phyloP scores from a whole-genome alignment of 495 filamentous ascomycete genomes.

The Chaetomium fimeti region DNA sequence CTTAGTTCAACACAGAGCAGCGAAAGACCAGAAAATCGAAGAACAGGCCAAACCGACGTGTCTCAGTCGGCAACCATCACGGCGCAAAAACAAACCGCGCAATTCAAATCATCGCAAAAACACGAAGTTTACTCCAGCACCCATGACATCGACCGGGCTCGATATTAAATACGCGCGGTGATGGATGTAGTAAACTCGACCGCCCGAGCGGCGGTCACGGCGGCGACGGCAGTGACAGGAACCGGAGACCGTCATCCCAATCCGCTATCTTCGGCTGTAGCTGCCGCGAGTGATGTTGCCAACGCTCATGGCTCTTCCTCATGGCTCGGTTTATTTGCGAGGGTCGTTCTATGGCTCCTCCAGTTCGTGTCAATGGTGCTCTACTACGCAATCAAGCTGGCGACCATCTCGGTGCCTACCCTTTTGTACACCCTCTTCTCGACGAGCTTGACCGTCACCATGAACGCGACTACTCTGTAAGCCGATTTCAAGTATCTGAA shows the following conservation, averaged over 20 bases:
- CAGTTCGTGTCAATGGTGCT: slow-evolving; percentile 69
- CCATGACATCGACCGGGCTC: slow-evolving; percentile 1
- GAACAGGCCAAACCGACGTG: neutral
- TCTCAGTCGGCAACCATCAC: neutral
- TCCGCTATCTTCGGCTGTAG: slow-evolving; percentile 37
- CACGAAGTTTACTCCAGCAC: neutral
- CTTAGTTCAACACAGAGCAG: neutral
- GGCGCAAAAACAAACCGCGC: slow-evolving; percentile 1
- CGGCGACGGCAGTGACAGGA: slow-evolving; percentile 6
- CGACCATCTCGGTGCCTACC: slow-evolving; percentile 83
- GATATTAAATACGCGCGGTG: neutral
- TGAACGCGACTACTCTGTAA: slow-evolving; percentile 96
- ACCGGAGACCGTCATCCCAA: slow-evolving; percentile 21
- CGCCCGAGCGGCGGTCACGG: slow-evolving; percentile 11
- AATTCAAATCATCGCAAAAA: neutral
- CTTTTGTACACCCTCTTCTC: slow-evolving; percentile 91
- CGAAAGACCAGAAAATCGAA: neutral
- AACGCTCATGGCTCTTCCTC: slow-evolving; percentile 41
- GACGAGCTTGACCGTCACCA: slow-evolving; percentile 92
- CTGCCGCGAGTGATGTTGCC: slow-evolving; percentile 41
- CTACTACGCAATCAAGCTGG: slow-evolving; percentile 80
- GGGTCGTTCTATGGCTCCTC: slow-evolving; percentile 53
- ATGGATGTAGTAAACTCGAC: slow-evolving; percentile 22
- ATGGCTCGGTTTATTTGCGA: slow-evolving; percentile 50
- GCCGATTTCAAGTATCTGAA: slow-evolving; percentile 21